Evolutionary conservation across 305 asterid genomes (phyloP).

Genomic region (Fraxinus angustifolia): DNA sequence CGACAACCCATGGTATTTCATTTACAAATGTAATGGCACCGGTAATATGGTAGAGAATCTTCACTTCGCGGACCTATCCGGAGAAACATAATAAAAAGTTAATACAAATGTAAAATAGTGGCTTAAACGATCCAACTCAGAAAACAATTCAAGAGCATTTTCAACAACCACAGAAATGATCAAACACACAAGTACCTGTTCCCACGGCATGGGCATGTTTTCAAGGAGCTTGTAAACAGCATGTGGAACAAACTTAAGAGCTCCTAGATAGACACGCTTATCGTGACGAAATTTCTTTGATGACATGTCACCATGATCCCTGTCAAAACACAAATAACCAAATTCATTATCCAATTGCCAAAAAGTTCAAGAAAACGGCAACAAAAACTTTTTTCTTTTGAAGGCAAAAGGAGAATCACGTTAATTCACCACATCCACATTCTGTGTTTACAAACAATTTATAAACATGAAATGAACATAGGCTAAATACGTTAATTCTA

Average conservation of each 20-base stretch:
- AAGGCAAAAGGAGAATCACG: background rate
- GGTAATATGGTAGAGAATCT: conserved; percentile 93
- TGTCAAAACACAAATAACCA: conserved; percentile 25
- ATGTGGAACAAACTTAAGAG: conserved; percentile 95
- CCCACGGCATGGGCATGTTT: conserved; percentile 99
- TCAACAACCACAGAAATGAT: background rate
- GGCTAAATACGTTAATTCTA: background rate
- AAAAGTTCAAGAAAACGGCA: background rate
- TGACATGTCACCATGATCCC: conserved; percentile 99
- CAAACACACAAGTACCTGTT: conserved; percentile 55
- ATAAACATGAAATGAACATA: background rate
- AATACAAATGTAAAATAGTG: background rate
- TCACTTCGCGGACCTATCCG: conserved; percentile 89
- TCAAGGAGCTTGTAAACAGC: conserved; percentile 98
- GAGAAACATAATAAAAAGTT: background rate
- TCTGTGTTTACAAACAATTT: background rate
- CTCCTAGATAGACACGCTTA: conserved; percentile 95
- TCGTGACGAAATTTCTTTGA: conserved; percentile 95
- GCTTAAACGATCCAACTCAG: background rate
- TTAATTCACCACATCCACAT: background rate
- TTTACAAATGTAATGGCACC: conserved; percentile 98
- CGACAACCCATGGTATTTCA: conserved; percentile 99
- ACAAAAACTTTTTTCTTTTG: background rate
- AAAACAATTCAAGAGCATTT: background rate
- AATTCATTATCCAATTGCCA: background rate